Evolutionary conservation across 257 asterid genomes (phyloP).

Genomic region (Solanum neorickii): DNA sequence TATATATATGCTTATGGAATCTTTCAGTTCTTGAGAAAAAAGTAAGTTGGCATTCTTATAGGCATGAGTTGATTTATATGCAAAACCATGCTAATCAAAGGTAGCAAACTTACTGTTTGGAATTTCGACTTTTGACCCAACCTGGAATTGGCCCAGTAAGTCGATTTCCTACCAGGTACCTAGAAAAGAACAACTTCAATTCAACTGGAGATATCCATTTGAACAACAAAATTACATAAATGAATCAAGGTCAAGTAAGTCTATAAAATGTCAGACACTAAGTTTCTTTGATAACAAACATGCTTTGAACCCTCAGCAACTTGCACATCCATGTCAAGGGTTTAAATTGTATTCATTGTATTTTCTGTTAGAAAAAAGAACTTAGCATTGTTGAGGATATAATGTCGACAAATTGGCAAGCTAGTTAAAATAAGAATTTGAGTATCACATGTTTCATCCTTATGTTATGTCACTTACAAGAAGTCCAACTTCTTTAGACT

Average conservation of each 20-base stretch:
- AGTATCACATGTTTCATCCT: neutral
- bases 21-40: neutral
- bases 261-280: neutral
- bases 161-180: conserved; percentile 36
- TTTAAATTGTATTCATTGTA: neutral
- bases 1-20: neutral
- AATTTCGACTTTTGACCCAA: conserved; percentile 12
- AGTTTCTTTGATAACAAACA: neutral
- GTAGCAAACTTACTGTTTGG: conserved; percentile 16
- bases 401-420: neutral
- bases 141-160: conserved; percentile 32
- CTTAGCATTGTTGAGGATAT: neutral
- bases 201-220: neutral
- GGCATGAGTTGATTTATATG: neutral
- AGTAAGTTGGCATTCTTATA: neutral
- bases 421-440: neutral
- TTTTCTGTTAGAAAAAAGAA: neutral
- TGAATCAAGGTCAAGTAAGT: neutral
- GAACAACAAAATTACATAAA: neutral
- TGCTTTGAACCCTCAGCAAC: neutral
- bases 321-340: neutral
- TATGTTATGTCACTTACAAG: conserved; percentile 15
- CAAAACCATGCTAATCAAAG: neutral
- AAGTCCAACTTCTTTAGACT: neutral
- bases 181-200: conserved; percentile 1